Evolutionary conservation across 768 basidiomycete species (phyloP).

Genomic region (Suillus americanus): DNA sequence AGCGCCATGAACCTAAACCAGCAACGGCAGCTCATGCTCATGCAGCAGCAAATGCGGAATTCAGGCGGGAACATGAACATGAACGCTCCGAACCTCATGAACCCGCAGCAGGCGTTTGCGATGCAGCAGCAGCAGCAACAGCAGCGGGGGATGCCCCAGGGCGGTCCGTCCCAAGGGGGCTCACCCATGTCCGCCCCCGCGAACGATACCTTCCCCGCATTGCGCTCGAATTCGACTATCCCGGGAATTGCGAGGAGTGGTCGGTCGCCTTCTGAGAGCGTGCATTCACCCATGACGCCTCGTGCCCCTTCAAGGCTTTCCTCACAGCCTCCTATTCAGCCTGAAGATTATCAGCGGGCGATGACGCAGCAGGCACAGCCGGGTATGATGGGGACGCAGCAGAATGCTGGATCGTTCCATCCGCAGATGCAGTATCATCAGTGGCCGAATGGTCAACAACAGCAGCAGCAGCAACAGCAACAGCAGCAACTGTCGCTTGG

Average conservation of each 20-base stretch:
- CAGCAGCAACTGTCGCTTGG: conserved; percentile 29
- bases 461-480: conserved; percentile 46
- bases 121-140: conserved; percentile 35
- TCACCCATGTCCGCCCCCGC: conserved; percentile 45
- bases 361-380: conserved; percentile 38
- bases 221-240: conserved; percentile 60
- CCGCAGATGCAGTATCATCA: conserved; percentile 42
- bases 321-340: conserved; percentile 49
- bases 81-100: conserved; percentile 30
- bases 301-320: conserved; percentile 35
- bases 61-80: conserved; percentile 27
- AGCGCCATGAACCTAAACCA: conserved; percentile 33
- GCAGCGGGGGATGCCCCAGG: conserved; percentile 35
- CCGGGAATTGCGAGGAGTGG: conserved; percentile 76
- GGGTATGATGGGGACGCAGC: conserved; percentile 23
- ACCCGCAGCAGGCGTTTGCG: conserved; percentile 33
- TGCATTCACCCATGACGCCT: conserved; percentile 44
- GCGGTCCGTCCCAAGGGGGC: conserved; percentile 36
- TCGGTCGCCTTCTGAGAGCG: conserved; percentile 71
- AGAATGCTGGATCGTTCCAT: conserved; percentile 22
- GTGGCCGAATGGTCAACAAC: conserved; percentile 54
- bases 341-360: conserved; percentile 39
- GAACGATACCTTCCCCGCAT: conserved; percentile 44
- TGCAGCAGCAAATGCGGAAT: conserved; percentile 37
- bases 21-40: conserved; percentile 47